Percentiles rank a stretch among this genome's conserved stretches.
Conservation (phyloP, 169 alveolate genomes). For the Cyclospora cayetanensis region DNA sequence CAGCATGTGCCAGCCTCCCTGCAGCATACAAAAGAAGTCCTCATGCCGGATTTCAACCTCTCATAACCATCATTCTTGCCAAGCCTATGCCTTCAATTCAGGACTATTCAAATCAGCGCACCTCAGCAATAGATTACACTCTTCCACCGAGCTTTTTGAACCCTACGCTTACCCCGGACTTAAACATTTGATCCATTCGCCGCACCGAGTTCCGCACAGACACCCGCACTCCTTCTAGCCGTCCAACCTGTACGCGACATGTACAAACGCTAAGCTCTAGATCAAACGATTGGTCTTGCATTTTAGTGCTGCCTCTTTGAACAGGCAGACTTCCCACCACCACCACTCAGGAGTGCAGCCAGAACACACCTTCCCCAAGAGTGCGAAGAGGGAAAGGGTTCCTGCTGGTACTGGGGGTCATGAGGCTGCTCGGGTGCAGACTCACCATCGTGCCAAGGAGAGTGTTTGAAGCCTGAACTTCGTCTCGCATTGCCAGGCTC, state of each 20-base stretch:
- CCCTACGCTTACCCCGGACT: conserved; percentile 40
- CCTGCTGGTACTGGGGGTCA: neutral
- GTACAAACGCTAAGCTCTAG: neutral
- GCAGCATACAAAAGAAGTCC: neutral
- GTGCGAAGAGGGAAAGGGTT: too few relatives aligned
- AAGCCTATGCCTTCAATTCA: too few relatives aligned
- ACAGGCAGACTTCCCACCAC: too few relatives aligned
- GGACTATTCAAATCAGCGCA: too few relatives aligned
- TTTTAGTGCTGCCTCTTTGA: neutral
- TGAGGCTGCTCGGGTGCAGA: neutral
- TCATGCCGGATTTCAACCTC: neutral
- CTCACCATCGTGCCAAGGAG: conserved; percentile 68
- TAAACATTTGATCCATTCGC: conserved; percentile 67
- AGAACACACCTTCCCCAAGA: too few relatives aligned
- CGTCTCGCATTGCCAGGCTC: conserved; percentile 72
- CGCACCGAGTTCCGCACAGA: conserved; percentile 62
- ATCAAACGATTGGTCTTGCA: too few relatives aligned
- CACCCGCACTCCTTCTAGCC: conserved; percentile 67
- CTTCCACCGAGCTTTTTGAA: too few relatives aligned
- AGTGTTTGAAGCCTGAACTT: conserved; percentile 64
- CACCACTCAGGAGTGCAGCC: too few relatives aligned
- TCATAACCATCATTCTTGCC: too few relatives aligned
- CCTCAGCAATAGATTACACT: too few relatives aligned
- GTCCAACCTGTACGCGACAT: conserved; percentile 29
- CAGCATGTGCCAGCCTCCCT: conserved; percentile 71